Percentiles rank a stretch among this genome's conserved stretches.
These are phyloP conservation scores for Entoloma clypeatum DNA, from an alignment of 1,284 basidiomycete species.

Conservation along the genomic window DNA sequence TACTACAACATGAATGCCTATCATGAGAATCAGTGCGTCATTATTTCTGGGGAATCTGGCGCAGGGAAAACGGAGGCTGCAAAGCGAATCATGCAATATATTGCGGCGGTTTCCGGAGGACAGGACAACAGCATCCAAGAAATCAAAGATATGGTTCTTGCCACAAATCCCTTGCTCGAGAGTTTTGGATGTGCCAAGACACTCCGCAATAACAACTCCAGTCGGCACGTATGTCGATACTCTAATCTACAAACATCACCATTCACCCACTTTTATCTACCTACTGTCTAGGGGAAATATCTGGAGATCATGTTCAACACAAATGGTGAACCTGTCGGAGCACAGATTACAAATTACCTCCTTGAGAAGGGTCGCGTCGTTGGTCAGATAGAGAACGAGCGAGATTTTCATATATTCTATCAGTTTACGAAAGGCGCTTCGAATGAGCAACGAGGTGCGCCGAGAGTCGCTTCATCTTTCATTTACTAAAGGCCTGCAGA, in stretches of 20 bases:
- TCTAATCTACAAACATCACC: conserved; percentile 1
- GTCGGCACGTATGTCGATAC: conserved; percentile 78
- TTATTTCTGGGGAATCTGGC: conserved; percentile 98
- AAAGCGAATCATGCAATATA: conserved; percentile 99
- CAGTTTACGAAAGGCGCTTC: conserved; percentile 98
- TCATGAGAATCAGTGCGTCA: conserved; percentile 99
- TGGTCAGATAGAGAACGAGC: conserved; percentile 94
- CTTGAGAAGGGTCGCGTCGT: conserved; percentile 97
- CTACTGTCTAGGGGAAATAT: conserved; percentile 88
- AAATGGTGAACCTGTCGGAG: conserved; percentile 91
- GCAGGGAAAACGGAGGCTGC: conserved; percentile 98
- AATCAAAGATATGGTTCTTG: conserved; percentile 99
- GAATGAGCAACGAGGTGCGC: conserved; percentile 77
- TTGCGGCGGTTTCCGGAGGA: conserved; percentile 92
- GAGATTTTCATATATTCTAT: conserved; percentile 99
- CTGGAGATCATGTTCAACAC: conserved; percentile 99
- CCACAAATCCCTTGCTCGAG: conserved; percentile 96
- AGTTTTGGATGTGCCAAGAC: conserved; percentile 99
- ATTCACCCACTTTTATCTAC: conserved; percentile 17
- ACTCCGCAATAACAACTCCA: conserved; percentile 97
- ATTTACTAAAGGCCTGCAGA: conserved; percentile 49
- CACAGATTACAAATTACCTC: conserved; percentile 98
- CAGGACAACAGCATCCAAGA: conserved; percentile 86
- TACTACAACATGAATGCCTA: conserved; percentile 99
- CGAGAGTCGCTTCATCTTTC: conserved; percentile 1